Evolutionary conservation across 306 rosid genomes (phyloP), one percentile per base, ranked within the genome.

Genomic region (Medicago truncatula): DNA sequence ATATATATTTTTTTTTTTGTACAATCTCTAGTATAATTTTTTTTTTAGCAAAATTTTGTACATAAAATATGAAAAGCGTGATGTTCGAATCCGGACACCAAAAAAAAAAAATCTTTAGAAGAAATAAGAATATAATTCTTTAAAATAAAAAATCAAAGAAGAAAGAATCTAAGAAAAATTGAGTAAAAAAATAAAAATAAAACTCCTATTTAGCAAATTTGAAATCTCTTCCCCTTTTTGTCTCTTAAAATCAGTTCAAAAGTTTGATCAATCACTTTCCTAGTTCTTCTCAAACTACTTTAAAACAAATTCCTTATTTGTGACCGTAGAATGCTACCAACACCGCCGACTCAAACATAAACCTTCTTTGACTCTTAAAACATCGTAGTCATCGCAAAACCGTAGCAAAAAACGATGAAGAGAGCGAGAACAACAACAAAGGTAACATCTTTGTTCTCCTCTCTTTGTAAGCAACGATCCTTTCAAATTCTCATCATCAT

Each of bases 381-480:
- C 12, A 8, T 40, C 44, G 9, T 1, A 47, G 7, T 8, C 8
- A 5, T 6, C 9, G 3, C 21, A 16, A 52, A 15, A 14, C n/a
- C 57, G 3, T 39, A 39, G 50, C 49, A 43, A 3, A 10, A 6
- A 0, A 54, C 14, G 9, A 58, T 12, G 64, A 58, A 58, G 64
- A 58, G 38, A 58, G 4, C 39, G 15, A 58, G 38, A 58, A 58
- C 61, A 5, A 21, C 64, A 1, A 23, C 65, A 1, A 89, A 88
- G 59, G 46, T 82, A 0, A 86, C 87, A 21, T 23, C 71, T 13
- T 59, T 90, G 14, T 56, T 58, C 21, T 40, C 85, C 56, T 80
- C 93, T 12, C 68, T 91, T 14, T 87, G 43, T 3, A 82, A 89
- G 79, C 91, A 90, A 46, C 88, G 98, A 81, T 85, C 93, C 79